A percentile compares a stretch with the other conserved stretches of the same genome.
Evolutionary conservation across 352 stramenopile genomes (phyloP).

Genomic region (Blastocystis sp.): DNA sequence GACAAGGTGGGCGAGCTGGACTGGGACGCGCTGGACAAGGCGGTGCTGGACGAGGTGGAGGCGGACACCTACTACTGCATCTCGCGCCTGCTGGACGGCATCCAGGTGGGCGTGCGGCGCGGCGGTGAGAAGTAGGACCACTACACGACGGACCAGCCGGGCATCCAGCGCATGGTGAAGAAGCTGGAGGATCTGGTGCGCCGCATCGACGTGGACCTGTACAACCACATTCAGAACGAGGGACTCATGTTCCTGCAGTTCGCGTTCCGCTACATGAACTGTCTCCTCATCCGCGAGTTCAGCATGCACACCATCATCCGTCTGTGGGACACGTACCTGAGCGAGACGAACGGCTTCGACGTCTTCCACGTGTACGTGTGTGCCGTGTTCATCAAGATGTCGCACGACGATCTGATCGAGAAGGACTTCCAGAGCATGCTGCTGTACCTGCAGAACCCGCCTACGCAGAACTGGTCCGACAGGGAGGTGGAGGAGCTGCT

Average conservation of each 20-base stretch:
- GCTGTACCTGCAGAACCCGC: slow-evolving; percentile 90
- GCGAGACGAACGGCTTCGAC: slow-evolving; percentile 95
- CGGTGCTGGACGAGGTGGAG: slow-evolving; percentile 84
- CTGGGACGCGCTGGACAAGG: slow-evolving; percentile 76
- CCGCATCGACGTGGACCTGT: slow-evolving; percentile 89
- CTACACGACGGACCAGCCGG: slow-evolving; percentile 96
- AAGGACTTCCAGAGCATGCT: slow-evolving; percentile 88
- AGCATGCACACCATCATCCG: slow-evolving; percentile 88
- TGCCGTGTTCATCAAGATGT: slow-evolving; percentile 94
- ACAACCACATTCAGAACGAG: slow-evolving; percentile 88
- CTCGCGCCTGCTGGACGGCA: slow-evolving; percentile 93
- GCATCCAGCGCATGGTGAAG: slow-evolving; percentile 95
- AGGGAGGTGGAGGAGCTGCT: slow-evolving; percentile 95
- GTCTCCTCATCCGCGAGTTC: slow-evolving; percentile 94
- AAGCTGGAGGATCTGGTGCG: slow-evolving; percentile 92
- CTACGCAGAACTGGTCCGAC: slow-evolving; percentile 92
- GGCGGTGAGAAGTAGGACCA: slow-evolving; percentile 79
- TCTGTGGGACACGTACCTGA: slow-evolving; percentile 98
- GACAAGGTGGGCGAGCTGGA: slow-evolving; percentile 72
- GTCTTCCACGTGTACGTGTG: slow-evolving; percentile 99
- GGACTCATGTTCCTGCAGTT: slow-evolving; percentile 93
- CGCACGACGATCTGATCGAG: slow-evolving; percentile 86
- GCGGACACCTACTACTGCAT: slow-evolving; percentile 98
- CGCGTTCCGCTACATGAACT: slow-evolving; percentile 99
- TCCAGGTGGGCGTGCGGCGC: slow-evolving; percentile 76